A percentile compares a stretch with the other conserved stretches of the same genome.
Evolutionary conservation across 306 rosid genomes (phyloP).

Genomic region (Castanospermum australe): DNA sequence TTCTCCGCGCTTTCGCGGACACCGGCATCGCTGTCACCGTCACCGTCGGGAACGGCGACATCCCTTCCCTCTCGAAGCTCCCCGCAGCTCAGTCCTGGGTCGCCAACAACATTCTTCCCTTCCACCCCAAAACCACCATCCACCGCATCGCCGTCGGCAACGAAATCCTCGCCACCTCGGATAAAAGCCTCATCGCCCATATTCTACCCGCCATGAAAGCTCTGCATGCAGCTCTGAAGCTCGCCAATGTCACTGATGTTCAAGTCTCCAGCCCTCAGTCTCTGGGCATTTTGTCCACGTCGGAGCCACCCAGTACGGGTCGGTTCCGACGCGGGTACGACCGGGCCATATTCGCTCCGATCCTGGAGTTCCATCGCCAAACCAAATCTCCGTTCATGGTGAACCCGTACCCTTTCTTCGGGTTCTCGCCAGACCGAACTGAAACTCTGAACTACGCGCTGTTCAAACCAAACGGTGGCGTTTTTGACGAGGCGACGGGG

Average conservation of each 20-base stretch:
- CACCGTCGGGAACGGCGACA: slow-evolving; percentile 60
- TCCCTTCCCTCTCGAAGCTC: slow-evolving; percentile 58
- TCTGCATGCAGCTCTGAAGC: slow-evolving; percentile 50
- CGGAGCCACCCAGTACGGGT: slow-evolving; percentile 73
- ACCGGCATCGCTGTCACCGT: slow-evolving; percentile 66
- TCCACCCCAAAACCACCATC: slow-evolving; percentile 52
- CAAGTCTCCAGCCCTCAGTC: slow-evolving; percentile 78
- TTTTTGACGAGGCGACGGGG: slow-evolving; percentile 59
- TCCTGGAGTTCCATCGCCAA: slow-evolving; percentile 55
- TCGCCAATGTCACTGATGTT: slow-evolving; percentile 48
- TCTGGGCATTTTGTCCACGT: slow-evolving; percentile 61
- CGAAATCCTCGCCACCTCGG: slow-evolving; percentile 84
- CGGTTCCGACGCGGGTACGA: slow-evolving; percentile 76
- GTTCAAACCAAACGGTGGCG: slow-evolving; percentile 67
- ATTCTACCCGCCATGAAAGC: slow-evolving; percentile 73
- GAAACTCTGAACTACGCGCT: slow-evolving; percentile 54
- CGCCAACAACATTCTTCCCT: slow-evolving; percentile 57
- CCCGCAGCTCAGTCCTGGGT: slow-evolving; percentile 70
- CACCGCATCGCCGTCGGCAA: slow-evolving; percentile 77
- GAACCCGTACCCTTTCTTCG: slow-evolving; percentile 89
- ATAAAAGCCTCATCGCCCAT: slow-evolving; percentile 67
- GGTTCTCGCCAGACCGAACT: slow-evolving; percentile 36
- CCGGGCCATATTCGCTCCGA: slow-evolving; percentile 54
- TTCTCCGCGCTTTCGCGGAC: slow-evolving; percentile 65
- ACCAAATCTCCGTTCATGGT: slow-evolving; percentile 73